A percentile compares a stretch with the other conserved stretches of the same genome.
Evolutionary conservation across 768 basidiomycete genomes (phyloP).

Genomic region (Hypholoma fasciculare): DNA sequence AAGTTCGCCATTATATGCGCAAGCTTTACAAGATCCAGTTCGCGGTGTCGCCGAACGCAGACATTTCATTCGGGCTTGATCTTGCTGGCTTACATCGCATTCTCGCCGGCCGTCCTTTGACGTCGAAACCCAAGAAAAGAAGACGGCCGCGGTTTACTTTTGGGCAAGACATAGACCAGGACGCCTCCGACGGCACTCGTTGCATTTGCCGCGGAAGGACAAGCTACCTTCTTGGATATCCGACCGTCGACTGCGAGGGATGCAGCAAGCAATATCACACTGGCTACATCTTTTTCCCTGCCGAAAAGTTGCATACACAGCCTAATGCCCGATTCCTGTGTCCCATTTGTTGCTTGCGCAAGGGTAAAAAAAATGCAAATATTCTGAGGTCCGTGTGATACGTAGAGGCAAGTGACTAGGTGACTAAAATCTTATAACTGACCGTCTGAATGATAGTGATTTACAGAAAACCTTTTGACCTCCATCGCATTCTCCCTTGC

Average conservation of each 20-base stretch:
- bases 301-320: conserved; percentile 35
- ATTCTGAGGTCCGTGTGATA: conserved; percentile 75
- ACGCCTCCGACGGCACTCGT: conserved; percentile 74
- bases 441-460: conserved; percentile 1
- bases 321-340: conserved; percentile 53
- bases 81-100: conserved; percentile 82
- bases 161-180: conserved; percentile 72
- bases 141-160: conserved; percentile 63
- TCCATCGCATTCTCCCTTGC: conserved; percentile 52
- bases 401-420: conserved; percentile 40
- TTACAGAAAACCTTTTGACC: conserved; percentile 36
- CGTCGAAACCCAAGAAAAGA: conserved; percentile 55
- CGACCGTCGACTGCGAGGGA: conserved; percentile 63
- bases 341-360: conserved; percentile 77
- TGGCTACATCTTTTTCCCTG: conserved; percentile 73
- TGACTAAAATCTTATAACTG: conserved; percentile 7
- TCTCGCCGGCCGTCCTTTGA: conserved; percentile 64
- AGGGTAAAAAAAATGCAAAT: conserved; percentile 68
- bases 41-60: conserved; percentile 79
- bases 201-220: conserved; percentile 81
- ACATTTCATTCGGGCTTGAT: conserved; percentile 81
- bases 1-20: conserved; percentile 89
- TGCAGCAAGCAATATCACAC: conserved; percentile 72
- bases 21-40: conserved; percentile 90
- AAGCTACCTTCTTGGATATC: conserved; percentile 56